Evolutionary conservation across 179 eudicot species (phyloP), one percentile per base, ranked within the genome.

Genomic region (Camellia oleifera): DNA sequence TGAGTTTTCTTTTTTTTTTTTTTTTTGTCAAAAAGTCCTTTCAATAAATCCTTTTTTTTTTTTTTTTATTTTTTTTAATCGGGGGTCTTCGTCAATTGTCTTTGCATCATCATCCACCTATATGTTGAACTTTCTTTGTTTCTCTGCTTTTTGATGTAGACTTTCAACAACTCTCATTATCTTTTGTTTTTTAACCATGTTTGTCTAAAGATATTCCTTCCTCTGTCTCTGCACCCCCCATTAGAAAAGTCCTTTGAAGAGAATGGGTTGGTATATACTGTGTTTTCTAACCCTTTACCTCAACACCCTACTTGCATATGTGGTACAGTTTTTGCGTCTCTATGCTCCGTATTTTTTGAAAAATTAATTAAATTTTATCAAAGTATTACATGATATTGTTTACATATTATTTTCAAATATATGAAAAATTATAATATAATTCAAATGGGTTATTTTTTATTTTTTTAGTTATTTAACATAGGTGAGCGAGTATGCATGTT

Each of bases 101-200:
- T 77, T 52, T 50, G 64, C 32, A 54, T 67, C 32, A 54, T 67
- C 50, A 54, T 32, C 9, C 10, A 17, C 64, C 52, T 68, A 5
- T 68, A 5, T 77, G 72, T 15, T 79, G 3, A 40, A 72, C 14
- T 63, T 62, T 20, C 14, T 63, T 62, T 20, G 10, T 20, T 71
- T 45, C 66, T 63, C 53, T 72, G 70, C 17, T 62, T 52, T 32
- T 62, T 72, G 77, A 72, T 79, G 77, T 3, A 23, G 11, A 54
- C 76, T 72, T 72, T 72, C 71, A 52, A 63, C 77, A 5, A 62
- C 72, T 52, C 69, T 32, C 52, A 26, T 79, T 79, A 79, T 72
- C 72, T 61, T 50, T 79, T 79, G 72, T 72, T 79, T 61, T 71
- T 60, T 79, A 23, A 69, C 77, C 69, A 20, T 72, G 77, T 72